Percentiles rank a stretch among this genome's conserved stretches.
phyloP scores from a whole-genome alignment of 2,329 filamentous ascomycete genomes.

The Lachnellula subtilissima region DNA sequence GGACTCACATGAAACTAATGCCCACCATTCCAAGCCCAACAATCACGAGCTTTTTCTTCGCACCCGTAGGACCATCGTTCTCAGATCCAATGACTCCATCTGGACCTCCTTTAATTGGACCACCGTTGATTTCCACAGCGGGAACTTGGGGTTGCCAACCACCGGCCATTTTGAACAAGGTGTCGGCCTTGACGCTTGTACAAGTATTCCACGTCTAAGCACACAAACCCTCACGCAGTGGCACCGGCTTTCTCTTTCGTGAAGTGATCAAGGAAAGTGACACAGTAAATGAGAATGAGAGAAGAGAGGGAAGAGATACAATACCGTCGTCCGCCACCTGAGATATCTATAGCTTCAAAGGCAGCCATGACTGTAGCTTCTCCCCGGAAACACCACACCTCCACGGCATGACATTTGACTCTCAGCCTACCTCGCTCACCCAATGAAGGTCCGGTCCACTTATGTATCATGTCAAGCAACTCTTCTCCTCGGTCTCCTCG shows the following conservation, averaged over 20 bases:
- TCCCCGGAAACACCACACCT: background rate
- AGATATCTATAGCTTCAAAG: background rate
- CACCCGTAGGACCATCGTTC: constrained; percentile 17
- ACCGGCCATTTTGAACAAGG: constrained; percentile 18
- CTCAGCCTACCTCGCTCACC: background rate
- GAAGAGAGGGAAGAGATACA: background rate
- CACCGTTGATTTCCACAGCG: constrained; percentile 19
- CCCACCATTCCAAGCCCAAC: constrained; percentile 91
- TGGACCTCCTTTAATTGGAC: constrained; percentile 18
- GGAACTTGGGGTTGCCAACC: constrained; percentile 27
- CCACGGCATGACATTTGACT: background rate
- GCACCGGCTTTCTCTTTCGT: background rate
- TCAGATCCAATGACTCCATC: constrained; percentile 24
- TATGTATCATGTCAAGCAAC: background rate
- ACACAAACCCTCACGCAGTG: background rate
- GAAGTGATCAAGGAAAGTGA: background rate
- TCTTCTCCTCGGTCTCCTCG: background rate
- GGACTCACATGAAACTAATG: constrained; percentile 75
- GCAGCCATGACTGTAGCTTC: background rate
- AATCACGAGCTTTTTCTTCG: constrained; percentile 68
- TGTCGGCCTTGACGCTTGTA: background rate
- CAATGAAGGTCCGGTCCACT: too few relatives aligned
- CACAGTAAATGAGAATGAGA: background rate
- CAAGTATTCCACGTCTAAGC: background rate
- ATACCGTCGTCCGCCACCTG: background rate